phyloP scores from a whole-genome alignment of 345 rosid species.

The Mercurialis annua region DNA sequence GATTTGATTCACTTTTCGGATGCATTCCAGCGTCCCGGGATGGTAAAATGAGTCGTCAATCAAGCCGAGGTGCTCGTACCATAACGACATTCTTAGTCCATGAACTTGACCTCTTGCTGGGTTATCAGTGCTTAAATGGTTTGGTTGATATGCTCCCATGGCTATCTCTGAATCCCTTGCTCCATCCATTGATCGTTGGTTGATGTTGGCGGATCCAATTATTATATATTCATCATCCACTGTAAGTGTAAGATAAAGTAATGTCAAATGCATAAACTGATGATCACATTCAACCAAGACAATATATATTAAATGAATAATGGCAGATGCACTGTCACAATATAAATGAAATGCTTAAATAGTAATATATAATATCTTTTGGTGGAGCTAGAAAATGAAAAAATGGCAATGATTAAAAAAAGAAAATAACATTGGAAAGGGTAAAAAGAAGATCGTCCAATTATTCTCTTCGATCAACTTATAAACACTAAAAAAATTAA shows the following conservation, averaged over 20 bases:
- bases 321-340: too few species aligned
- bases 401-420: too few species aligned
- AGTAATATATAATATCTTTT: too few species aligned
- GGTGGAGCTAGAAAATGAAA: too few species aligned
- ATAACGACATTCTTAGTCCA: constrained; percentile 46
- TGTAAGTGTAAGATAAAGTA: constrained; percentile 11
- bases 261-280: not conserved
- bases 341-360: too few species aligned
- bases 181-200: constrained; percentile 56
- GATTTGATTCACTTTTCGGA: constrained; percentile 33
- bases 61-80: constrained; percentile 47
- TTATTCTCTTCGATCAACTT: too few species aligned
- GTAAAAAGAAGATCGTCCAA: too few species aligned
- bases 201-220: constrained; percentile 52
- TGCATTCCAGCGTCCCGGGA: constrained; percentile 44
- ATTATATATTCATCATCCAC: constrained; percentile 50
- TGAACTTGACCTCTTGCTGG: constrained; percentile 49
- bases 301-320: too few species aligned
- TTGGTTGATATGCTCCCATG: constrained; percentile 47
- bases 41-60: constrained; percentile 26
- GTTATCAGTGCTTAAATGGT: constrained; percentile 25
- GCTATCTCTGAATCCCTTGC: constrained; percentile 54
- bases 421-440: too few species aligned
- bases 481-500: too few species aligned
- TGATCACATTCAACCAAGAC: too few species aligned